These are phyloP conservation scores for Hordeum marinum DNA, from an alignment of 176 grass and related monocot species.

Conservation along the genomic window DNA sequence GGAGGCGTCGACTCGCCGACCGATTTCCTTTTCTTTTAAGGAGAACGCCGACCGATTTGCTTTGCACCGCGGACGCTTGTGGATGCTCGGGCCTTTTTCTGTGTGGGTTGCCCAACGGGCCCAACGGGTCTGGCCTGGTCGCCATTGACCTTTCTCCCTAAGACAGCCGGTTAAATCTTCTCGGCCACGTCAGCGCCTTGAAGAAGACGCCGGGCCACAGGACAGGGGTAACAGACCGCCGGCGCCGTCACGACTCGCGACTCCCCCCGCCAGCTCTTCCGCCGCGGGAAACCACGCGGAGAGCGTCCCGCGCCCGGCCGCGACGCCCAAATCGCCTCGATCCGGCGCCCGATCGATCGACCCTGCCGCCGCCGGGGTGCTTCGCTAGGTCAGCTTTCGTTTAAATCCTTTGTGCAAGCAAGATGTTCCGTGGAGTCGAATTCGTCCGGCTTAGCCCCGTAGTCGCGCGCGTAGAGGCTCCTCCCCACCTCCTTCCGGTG, in stretches of 20 bases:
- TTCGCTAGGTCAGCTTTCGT: background rate
- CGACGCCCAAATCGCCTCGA: background rate
- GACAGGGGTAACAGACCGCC: background rate
- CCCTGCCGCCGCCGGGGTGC: background rate
- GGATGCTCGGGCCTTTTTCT: too few relatives aligned
- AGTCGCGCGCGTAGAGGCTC: background rate
- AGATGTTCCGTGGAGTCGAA: background rate
- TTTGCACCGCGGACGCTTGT: too few relatives aligned
- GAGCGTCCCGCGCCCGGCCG: background rate
- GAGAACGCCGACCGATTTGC: too few relatives aligned
- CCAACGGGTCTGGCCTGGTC: background rate
- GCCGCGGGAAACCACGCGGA: background rate
- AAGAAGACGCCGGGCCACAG: background rate
- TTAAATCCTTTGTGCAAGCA: background rate
- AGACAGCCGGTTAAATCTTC: background rate
- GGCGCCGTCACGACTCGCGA: constrained; percentile 15
- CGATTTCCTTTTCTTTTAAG: too few relatives aligned
- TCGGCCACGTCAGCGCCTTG: constrained; percentile 13
- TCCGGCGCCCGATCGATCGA: background rate
- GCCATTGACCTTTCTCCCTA: background rate
- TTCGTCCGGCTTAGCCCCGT: background rate
- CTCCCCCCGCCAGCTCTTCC: background rate
- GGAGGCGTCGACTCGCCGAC: too few relatives aligned
- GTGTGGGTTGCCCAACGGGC: too few relatives aligned
- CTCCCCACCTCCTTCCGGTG: background rate